These are phyloP conservation scores for Nicotiana sylvestris DNA, from an alignment of 257 asterid genomes.

Conservation along the genomic window DNA sequence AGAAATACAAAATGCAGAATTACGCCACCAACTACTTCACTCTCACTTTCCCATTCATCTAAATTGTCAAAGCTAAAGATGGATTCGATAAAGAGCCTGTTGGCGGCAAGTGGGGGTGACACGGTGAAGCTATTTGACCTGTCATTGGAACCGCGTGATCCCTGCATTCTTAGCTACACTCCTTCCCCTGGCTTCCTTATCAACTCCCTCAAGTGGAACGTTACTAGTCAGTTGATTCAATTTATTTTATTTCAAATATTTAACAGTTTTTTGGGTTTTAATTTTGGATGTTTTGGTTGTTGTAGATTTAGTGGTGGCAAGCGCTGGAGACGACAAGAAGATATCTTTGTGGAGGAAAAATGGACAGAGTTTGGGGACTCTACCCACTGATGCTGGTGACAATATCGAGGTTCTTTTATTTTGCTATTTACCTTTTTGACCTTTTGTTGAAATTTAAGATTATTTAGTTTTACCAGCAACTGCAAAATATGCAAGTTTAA, in stretches of 20 bases:
- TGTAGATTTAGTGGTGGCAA: slow-evolving; percentile 88
- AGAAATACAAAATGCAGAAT: not conserved
- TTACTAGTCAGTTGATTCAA: slow-evolving; percentile 64
- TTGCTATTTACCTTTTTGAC: slow-evolving; percentile 2
- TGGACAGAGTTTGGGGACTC: slow-evolving; percentile 80
- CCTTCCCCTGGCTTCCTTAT: slow-evolving; percentile 78
- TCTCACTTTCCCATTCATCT: not conserved
- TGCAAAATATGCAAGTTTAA: not conserved
- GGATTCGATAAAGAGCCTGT: slow-evolving; percentile 54
- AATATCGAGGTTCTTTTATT: slow-evolving; percentile 60
- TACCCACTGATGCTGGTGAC: slow-evolving; percentile 66
- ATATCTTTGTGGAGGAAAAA: slow-evolving; percentile 77
- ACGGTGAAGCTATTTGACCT: slow-evolving; percentile 90
- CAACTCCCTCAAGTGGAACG: slow-evolving; percentile 92
- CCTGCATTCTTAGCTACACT: slow-evolving; percentile 67
- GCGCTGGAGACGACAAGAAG: slow-evolving; percentile 85
- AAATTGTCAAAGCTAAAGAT: not conserved
- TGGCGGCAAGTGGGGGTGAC: slow-evolving; percentile 90
- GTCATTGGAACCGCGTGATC: slow-evolving; percentile 73
- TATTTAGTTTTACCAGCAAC: not conserved
- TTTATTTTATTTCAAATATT: not conserved
- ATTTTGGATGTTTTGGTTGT: not conserved
- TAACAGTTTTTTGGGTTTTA: not conserved
- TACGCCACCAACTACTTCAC: not conserved
- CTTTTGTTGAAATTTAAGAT: not conserved